Base-by-base conservation (phyloP, 768 basidiomycete species). In the Psilocybe cubensis region DNA sequence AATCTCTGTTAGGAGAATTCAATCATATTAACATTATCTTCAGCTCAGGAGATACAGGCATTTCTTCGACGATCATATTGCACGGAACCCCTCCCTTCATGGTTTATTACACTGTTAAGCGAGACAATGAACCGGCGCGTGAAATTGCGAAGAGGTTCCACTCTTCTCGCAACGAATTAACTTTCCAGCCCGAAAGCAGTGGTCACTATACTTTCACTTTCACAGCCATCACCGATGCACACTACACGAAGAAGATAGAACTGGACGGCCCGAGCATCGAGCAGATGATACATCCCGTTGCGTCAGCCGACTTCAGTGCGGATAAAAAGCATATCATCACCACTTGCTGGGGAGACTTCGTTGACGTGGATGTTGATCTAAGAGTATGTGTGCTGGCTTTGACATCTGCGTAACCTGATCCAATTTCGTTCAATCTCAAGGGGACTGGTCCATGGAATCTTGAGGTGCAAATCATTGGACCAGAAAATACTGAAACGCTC, bases 401-500 rank as follows among this genome's bases (percentile, higher is more conserved):
- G 35, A n/a, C 20, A 14, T 31, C 14, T 4, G 21, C n/a, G 3
- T 3, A 50, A 10, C 18, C 1, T 46, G 53, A 20, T 49, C 9
- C 40, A 24, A 52, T 51, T 46, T 8, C 51, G 38, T 12, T 43
- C 17, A 46, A n/a, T 38, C 14, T 38, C 35, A 38, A 95, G 90
- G 97, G 97, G 47, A 91, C 87, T 3, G 85, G 91, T 3, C 96
- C 97, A 1, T 96, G 96, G 91, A 91, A 84, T 64, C 68, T 98
- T 25, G 90, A 91, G 45, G 75, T 96, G 21, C 90, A 94, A 64
- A 76, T 94, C 11, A 88, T 92, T 35, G 90, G 91, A 4, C 86
- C 89, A 3, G 83, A 82, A 52, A 81, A 78, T 31, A 83, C 89
- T 1, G 86, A 91, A 59, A 80, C 76, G 10, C 59, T 91, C 17